phyloP scores from a whole-genome alignment of 2,329 filamentous ascomycete species.

The Aspergillus thermomutatus region DNA sequence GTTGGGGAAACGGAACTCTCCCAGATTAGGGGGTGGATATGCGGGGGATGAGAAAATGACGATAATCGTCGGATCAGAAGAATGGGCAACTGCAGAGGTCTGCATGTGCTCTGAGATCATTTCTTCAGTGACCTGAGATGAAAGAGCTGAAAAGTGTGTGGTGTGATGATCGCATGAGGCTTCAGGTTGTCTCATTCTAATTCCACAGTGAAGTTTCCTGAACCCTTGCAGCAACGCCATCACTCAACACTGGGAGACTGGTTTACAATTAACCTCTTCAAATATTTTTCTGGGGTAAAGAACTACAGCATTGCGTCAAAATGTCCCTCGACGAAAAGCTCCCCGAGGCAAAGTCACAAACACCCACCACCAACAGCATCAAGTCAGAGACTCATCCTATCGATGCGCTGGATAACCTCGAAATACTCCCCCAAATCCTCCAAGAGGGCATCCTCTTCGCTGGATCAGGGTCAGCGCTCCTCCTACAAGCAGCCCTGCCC shows the following conservation, averaged over 20 bases:
- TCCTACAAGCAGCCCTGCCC: constrained; percentile 34
- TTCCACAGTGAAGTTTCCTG: no score
- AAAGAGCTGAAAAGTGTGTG: neutral
- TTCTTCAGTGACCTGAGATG: neutral
- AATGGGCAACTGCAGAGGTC: neutral
- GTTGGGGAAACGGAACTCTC: constrained; percentile 1
- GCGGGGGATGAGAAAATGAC: constrained; percentile 1
- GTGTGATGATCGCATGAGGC: neutral
- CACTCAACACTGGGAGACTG: neutral
- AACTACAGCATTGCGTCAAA: neutral
- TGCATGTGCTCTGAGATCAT: neutral
- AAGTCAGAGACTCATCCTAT: constrained; percentile 18
- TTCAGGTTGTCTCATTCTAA: neutral
- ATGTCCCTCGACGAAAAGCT: constrained; percentile 11
- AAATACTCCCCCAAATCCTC: constrained; percentile 34
- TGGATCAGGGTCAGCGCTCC: constrained; percentile 31
- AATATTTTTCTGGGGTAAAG: neutral
- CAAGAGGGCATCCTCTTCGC: constrained; percentile 35
- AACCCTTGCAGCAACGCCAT: neutral
- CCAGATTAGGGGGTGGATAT: constrained; percentile 2
- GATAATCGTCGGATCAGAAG: neutral
- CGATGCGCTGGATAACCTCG: constrained; percentile 29
- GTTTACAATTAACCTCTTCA: no score
- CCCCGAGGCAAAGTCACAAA: constrained; percentile 8
- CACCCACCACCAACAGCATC: constrained; percentile 4